phyloP scores from a whole-genome alignment of 257 asterid genomes.

The Jasminum sambac region DNA sequence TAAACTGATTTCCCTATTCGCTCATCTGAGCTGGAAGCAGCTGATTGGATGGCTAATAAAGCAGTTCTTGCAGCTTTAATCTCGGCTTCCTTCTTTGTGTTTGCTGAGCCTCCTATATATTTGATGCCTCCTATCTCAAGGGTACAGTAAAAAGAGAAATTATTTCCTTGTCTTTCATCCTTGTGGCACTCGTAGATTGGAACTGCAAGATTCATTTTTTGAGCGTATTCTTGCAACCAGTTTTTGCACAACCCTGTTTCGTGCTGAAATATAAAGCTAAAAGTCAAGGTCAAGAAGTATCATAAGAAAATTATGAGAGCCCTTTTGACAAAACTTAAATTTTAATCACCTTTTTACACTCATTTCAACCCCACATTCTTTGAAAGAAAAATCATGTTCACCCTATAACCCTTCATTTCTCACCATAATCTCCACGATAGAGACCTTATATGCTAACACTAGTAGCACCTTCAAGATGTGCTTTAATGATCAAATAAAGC shows the following conservation, averaged over 20 bases:
- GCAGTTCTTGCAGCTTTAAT: slow-evolving; percentile 97
- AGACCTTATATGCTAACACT: too few relatives aligned
- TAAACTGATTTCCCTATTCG: slow-evolving; percentile 38
- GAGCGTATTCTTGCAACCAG: slow-evolving; percentile 90
- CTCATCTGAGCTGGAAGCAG: slow-evolving; percentile 34
- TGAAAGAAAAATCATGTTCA: too few relatives aligned
- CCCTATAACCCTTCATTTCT: too few relatives aligned
- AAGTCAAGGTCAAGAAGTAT: slow-evolving; percentile 11
- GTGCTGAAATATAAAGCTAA: slow-evolving; percentile 57
- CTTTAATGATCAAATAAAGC: not conserved
- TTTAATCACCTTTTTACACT: too few relatives aligned
- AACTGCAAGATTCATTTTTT: slow-evolving; percentile 87
- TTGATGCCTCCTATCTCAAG: slow-evolving; percentile 78
- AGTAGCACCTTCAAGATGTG: too few relatives aligned
- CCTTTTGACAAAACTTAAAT: too few relatives aligned
- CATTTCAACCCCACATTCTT: too few relatives aligned
- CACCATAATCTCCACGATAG: too few relatives aligned
- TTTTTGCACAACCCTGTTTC: slow-evolving; percentile 94
- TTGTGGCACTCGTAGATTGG: slow-evolving; percentile 64
- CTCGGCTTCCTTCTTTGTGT: slow-evolving; percentile 88
- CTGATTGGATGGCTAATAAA: slow-evolving; percentile 73
- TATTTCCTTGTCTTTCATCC: slow-evolving; percentile 44
- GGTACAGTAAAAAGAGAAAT: slow-evolving; percentile 46
- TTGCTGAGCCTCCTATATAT: slow-evolving; percentile 80
- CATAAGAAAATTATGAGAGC: not conserved